Evolutionary conservation across 192 early-diverging fungal species (phyloP).

Genomic region (Coemansia sp.): DNA sequence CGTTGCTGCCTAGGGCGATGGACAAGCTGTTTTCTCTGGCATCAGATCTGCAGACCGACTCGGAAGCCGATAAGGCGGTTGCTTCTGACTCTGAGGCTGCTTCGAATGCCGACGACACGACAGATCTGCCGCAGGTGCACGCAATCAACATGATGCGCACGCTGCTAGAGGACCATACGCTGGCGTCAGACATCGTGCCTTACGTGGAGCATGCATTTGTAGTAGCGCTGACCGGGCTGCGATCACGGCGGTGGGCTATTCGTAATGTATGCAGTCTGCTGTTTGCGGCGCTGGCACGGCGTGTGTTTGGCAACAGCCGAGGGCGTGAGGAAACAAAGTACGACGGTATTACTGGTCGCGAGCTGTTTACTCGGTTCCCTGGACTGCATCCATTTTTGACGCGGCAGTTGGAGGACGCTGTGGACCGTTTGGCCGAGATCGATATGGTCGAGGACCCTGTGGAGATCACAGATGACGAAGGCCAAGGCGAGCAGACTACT

Average conservation of each 20-base stretch:
- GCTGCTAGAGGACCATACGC: slow-evolving; percentile 79
- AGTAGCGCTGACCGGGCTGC: slow-evolving; percentile 77
- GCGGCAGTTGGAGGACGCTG: slow-evolving; percentile 69
- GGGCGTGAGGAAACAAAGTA: slow-evolving; percentile 68
- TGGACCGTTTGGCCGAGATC: slow-evolving; percentile 54
- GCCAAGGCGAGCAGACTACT: neutral
- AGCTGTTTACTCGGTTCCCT: slow-evolving; percentile 89
- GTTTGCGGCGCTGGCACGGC: slow-evolving; percentile 79
- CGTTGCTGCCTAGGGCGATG: slow-evolving; percentile 67
- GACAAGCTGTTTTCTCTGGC: slow-evolving; percentile 65
- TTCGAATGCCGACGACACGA: slow-evolving; percentile 57
- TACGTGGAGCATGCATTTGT: slow-evolving; percentile 76
- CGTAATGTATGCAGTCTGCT: slow-evolving; percentile 93
- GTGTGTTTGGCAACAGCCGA: slow-evolving; percentile 83
- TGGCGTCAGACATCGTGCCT: slow-evolving; percentile 71
- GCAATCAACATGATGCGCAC: slow-evolving; percentile 85
- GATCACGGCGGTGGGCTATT: slow-evolving; percentile 82
- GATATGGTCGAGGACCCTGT: slow-evolving; percentile 18
- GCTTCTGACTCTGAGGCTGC: neutral
- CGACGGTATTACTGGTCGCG: slow-evolving; percentile 80
- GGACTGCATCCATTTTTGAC: slow-evolving; percentile 75
- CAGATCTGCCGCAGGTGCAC: slow-evolving; percentile 90
- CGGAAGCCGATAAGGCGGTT: neutral
- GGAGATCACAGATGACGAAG: neutral
- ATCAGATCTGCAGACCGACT: slow-evolving; percentile 20